Evolutionary conservation across 1,139 yeast species (phyloP).

Genomic region (Taphrina wiesneri): DNA sequence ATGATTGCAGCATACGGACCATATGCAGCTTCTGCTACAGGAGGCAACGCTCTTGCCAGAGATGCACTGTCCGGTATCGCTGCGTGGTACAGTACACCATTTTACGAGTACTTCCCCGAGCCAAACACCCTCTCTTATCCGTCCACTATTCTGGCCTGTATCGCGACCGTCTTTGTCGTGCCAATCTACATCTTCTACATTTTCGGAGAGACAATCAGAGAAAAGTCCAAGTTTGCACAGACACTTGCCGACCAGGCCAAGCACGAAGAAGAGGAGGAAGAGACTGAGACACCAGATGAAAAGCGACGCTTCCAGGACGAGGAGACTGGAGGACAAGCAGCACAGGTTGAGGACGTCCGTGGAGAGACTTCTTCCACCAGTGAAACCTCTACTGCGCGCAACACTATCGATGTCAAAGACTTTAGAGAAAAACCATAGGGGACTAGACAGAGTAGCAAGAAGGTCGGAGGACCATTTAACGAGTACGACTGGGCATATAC

Average conservation of each 20-base stretch:
- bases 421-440: slow-evolving; percentile 1
- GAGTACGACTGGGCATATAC: background rate
- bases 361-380: background rate
- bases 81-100: slow-evolving; percentile 48
- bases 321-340: background rate
- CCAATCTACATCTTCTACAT: slow-evolving; percentile 46
- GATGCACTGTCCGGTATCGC: slow-evolving; percentile 50
- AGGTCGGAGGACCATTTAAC: background rate
- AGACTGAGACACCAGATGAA: slow-evolving; percentile 18
- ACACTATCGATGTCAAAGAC: background rate
- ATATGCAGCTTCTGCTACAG: slow-evolving; percentile 51
- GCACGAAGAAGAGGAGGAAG: slow-evolving; percentile 9
- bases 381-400: background rate
- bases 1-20: slow-evolving; percentile 51
- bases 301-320: background rate
- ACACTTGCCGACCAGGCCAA: slow-evolving; percentile 28
- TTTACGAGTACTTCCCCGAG: slow-evolving; percentile 44
- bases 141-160: slow-evolving; percentile 47
- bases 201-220: slow-evolving; percentile 56
- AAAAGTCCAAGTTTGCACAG: slow-evolving; percentile 49
- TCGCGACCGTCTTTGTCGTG: slow-evolving; percentile 49
- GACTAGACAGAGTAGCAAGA: background rate
- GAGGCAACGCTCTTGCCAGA: slow-evolving; percentile 51
- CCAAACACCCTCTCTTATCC: slow-evolving; percentile 47
- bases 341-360: slow-evolving; percentile 4